Percentiles rank a stretch among this genome's conserved stretches.
These are phyloP conservation scores for Diversispora eburnea DNA, from an alignment of 192 early-diverging fungal species.

Conservation along the genomic window DNA sequence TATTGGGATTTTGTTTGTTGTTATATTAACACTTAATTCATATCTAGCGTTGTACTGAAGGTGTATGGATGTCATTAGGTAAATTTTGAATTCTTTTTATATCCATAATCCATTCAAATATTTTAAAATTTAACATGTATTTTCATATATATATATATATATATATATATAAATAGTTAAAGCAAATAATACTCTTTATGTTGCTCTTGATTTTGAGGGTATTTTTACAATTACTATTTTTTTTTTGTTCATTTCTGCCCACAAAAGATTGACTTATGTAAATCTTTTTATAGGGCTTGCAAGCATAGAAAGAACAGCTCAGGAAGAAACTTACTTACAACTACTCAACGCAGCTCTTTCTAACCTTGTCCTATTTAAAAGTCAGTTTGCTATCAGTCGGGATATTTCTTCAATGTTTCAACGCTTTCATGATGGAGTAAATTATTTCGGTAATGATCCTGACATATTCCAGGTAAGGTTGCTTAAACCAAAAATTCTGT, in stretches of 20 bases:
- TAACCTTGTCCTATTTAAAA: conserved; percentile 30
- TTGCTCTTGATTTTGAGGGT: conserved; percentile 34
- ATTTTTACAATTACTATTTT: not conserved
- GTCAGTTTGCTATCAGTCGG: conserved; percentile 22
- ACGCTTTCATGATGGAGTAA: conserved; percentile 26
- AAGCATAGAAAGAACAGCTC: conserved; percentile 29
- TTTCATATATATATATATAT: not conserved
- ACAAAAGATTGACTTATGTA: too few species aligned
- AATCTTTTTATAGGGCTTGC: conserved; percentile 7
- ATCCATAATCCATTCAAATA: not conserved
- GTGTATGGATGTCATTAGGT: conserved; percentile 30
- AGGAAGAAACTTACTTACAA: conserved; percentile 18
- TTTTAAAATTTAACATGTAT: not conserved
- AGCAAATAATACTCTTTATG: conserved; percentile 27
- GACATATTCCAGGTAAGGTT: conserved; percentile 24
- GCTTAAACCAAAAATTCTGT: not conserved
- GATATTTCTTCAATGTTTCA: conserved; percentile 33
- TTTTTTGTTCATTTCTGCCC: not conserved
- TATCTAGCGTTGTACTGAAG: conserved; percentile 31
- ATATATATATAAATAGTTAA: conserved; percentile 7
- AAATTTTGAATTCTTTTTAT: not conserved
- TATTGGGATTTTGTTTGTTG: not conserved
- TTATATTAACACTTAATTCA: not conserved
- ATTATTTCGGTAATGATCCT: conserved; percentile 25
- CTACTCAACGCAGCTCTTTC: conserved; percentile 25